Evolutionary conservation across 257 asterid genomes (phyloP).

Genomic region (Solanum tarijense): DNA sequence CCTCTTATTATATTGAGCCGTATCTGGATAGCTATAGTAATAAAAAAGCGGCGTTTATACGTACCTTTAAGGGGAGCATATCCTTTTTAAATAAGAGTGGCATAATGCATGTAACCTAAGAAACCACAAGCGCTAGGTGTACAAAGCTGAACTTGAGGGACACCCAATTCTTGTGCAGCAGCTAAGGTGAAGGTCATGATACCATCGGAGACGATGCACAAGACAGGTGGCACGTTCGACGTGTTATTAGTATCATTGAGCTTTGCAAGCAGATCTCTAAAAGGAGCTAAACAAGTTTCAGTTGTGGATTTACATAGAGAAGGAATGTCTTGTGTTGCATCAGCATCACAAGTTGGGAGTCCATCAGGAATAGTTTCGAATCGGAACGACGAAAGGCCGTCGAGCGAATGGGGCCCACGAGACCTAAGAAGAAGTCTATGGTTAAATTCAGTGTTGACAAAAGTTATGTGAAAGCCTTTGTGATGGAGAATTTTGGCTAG

Average conservation of each 20-base stretch:
- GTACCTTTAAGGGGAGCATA: neutral
- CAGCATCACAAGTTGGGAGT: neutral
- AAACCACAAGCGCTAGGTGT: slow-evolving; percentile 3
- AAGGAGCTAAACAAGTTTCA: neutral
- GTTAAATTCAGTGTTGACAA: neutral
- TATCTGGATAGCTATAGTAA: no score
- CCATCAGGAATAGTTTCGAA: neutral
- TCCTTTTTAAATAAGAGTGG: neutral
- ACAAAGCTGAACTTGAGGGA: neutral
- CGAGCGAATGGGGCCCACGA: neutral
- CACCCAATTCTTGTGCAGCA: neutral
- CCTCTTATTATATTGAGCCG: no score
- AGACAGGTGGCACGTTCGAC: neutral
- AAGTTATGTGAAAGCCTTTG: neutral
- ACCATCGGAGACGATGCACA: neutral
- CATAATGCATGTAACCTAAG: neutral
- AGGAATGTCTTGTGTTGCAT: neutral
- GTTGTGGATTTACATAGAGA: neutral
- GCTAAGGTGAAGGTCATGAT: neutral
- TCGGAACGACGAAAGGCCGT: neutral
- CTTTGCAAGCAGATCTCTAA: neutral
- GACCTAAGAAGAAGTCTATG: neutral
- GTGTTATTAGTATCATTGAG: neutral
- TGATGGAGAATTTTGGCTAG: neutral
- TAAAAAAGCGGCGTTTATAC: no score